A percentile compares a stretch with the other conserved stretches of the same genome.
Evolutionary conservation across 148 eudicot genomes (phyloP).

Genomic region (Rhododendron griersonianum): DNA sequence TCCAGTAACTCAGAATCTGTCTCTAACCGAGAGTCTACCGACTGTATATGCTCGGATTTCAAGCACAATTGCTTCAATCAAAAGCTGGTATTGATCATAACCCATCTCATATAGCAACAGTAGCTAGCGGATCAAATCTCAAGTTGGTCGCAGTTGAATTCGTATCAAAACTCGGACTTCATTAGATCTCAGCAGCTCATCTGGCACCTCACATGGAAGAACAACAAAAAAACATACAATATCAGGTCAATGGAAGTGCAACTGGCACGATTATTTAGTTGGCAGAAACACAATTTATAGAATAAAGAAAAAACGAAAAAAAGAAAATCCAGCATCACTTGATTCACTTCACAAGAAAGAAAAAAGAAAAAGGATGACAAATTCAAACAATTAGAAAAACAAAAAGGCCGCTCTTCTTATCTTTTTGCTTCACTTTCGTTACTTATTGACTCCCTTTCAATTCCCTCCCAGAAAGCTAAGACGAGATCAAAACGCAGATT

Average conservation of each 20-base stretch:
- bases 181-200: background rate
- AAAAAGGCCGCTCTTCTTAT: background rate
- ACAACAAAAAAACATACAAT: background rate
- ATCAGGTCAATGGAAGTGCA: background rate
- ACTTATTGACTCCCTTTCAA: no score
- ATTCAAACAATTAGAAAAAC: background rate
- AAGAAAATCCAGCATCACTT: background rate
- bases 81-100: background rate
- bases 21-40: background rate
- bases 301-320: no score
- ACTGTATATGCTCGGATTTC: background rate
- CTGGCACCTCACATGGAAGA: background rate
- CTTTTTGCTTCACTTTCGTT: no score
- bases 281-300: background rate
- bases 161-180: background rate
- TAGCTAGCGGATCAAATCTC: background rate
- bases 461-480: background rate
- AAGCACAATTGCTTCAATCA: background rate
- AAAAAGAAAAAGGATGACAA: background rate
- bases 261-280: background rate
- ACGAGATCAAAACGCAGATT: background rate
- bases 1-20: background rate
- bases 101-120: background rate
- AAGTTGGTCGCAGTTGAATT: background rate
- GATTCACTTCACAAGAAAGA: background rate